Evolutionary conservation across 1,284 basidiomycete genomes (phyloP).

Genomic region (Athelia sp.): DNA sequence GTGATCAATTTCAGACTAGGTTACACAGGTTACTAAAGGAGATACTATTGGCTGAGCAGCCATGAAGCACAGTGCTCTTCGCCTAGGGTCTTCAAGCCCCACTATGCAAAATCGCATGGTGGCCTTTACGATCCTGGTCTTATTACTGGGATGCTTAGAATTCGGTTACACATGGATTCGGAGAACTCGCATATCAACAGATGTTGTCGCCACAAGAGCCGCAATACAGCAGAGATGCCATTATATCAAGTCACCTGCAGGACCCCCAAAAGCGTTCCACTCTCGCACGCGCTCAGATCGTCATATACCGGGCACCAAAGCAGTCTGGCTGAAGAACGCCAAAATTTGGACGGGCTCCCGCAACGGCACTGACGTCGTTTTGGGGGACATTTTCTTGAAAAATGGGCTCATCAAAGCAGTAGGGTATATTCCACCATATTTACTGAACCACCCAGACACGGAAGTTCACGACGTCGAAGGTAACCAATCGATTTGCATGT

Average conservation of each 20-base stretch:
- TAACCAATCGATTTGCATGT: no score
- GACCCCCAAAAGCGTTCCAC: slow-evolving; percentile 46
- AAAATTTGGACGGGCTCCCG: slow-evolving; percentile 76
- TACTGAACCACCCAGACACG: background rate
- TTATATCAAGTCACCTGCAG: slow-evolving; percentile 35
- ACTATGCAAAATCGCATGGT: no score
- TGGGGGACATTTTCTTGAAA: slow-evolving; percentile 56
- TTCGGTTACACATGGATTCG: no score
- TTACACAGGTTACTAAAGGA: no score
- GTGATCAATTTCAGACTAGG: no score
- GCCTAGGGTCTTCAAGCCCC: no score
- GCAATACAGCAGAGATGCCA: slow-evolving; percentile 37
- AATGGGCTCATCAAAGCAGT: slow-evolving; percentile 53
- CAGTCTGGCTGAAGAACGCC: slow-evolving; percentile 73
- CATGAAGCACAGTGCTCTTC: no score
- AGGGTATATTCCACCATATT: slow-evolving; percentile 44
- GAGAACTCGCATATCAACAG: no score
- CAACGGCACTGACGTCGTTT: slow-evolving; percentile 58
- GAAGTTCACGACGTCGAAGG: background rate
- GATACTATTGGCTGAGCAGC: no score
- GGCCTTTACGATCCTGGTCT: no score
- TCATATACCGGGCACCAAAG: slow-evolving; percentile 59
- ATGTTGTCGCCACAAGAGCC: background rate
- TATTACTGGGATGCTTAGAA: no score
- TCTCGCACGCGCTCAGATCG: slow-evolving; percentile 64